Conservation (phyloP, 306 rosid genomes). For the Castanea crenata region DNA sequence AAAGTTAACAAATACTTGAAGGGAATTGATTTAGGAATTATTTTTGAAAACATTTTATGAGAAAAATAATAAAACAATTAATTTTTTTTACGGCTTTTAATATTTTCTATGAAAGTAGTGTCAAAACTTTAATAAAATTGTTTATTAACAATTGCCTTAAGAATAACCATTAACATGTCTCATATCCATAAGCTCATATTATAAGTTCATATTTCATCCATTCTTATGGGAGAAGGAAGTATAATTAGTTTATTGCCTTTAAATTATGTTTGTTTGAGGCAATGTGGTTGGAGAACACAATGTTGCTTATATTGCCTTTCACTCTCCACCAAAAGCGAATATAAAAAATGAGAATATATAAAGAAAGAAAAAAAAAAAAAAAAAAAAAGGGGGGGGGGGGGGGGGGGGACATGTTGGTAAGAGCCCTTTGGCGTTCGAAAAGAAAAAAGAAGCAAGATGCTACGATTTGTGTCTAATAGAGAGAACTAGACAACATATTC, state of each 20-base stretch:
- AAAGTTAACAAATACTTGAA: no score
- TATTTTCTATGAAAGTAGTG: no score
- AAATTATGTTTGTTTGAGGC: background rate
- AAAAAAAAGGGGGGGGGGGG: background rate
- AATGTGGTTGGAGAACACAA: background rate
- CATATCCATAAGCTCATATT: no score
- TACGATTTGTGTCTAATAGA: background rate
- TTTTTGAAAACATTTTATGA: no score
- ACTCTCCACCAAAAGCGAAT: background rate
- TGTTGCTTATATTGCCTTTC: background rate
- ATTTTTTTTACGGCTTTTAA: no score
- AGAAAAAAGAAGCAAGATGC: background rate
- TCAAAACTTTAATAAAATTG: no score
- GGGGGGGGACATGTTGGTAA: background rate
- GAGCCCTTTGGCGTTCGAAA: background rate
- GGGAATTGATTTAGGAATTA: no score
- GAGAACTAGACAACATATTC: background rate
- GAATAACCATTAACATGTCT: no score
- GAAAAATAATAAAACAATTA: no score
- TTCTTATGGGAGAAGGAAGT: no score
- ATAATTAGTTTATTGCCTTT: background rate
- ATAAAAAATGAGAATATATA: background rate
- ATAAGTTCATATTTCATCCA: no score
- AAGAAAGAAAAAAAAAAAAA: background rate
- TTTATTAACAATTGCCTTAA: no score